These are phyloP conservation scores for Inga oerstediana DNA, from an alignment of 306 rosid species.

Conservation along the genomic window DNA sequence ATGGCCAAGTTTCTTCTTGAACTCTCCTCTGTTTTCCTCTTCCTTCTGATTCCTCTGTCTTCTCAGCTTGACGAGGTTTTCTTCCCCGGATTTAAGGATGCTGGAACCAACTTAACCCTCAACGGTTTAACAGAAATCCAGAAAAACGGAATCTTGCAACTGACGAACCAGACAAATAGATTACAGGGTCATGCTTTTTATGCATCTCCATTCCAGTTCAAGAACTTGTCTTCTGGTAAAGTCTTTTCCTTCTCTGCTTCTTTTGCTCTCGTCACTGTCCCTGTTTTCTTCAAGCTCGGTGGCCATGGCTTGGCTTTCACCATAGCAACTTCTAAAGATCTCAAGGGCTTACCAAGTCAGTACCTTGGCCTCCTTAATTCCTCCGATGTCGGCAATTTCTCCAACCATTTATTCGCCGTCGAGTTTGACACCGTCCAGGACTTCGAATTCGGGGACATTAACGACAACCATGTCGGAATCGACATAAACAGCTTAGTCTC, in stretches of 20 bases:
- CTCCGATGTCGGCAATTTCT: slow-evolving; percentile 48
- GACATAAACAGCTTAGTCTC: slow-evolving; percentile 63
- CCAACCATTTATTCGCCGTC: slow-evolving; percentile 73
- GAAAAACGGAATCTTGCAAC: slow-evolving; percentile 49
- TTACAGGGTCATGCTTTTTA: slow-evolving; percentile 60
- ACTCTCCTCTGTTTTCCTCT: slow-evolving; percentile 29
- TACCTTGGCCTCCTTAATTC: slow-evolving; percentile 72
- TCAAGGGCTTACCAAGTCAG: slow-evolving; percentile 65
- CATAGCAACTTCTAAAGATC: slow-evolving; percentile 50
- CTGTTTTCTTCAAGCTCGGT: slow-evolving; percentile 68
- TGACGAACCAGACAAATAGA: slow-evolving; percentile 65
- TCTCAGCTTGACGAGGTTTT: slow-evolving; percentile 45
- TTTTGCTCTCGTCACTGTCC: slow-evolving; percentile 61
- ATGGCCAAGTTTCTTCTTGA: slow-evolving; percentile 42
- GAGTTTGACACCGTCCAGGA: slow-evolving; percentile 84
- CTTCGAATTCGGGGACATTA: slow-evolving; percentile 63
- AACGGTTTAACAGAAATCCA: slow-evolving; percentile 53
- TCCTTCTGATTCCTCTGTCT: slow-evolving; percentile 41
- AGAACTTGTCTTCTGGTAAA: slow-evolving; percentile 50
- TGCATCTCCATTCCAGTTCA: slow-evolving; percentile 50
- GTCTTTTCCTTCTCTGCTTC: slow-evolving; percentile 70
- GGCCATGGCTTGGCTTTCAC: slow-evolving; percentile 88
- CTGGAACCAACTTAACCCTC: slow-evolving; percentile 48
- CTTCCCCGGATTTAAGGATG: slow-evolving; percentile 57
- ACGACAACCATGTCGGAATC: slow-evolving; percentile 77